Evolutionary conservation across 1,139 yeast species (phyloP).

Genomic region (Dujonia santamariae): DNA sequence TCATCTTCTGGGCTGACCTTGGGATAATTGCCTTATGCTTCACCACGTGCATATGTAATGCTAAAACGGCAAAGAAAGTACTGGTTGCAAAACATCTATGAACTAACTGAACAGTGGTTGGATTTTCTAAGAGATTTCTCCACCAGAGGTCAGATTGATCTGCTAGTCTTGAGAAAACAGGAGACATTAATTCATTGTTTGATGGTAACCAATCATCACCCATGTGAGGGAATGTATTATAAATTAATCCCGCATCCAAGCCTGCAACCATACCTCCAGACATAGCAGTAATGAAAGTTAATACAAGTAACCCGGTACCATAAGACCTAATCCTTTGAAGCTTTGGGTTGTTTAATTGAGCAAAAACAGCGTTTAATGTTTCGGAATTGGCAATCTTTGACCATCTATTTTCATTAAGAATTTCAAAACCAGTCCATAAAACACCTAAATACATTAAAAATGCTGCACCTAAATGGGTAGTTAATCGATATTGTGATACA

Average conservation of each 20-base stretch:
- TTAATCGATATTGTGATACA: conserved; percentile 90
- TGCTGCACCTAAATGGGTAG: conserved; percentile 94
- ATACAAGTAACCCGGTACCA: conserved; percentile 54
- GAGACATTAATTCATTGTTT: conserved; percentile 68
- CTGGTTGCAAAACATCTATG: conserved; percentile 85
- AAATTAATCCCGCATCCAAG: conserved; percentile 93
- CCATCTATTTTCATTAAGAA: conserved; percentile 74
- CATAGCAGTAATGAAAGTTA: conserved; percentile 88
- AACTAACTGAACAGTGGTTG: conserved; percentile 89
- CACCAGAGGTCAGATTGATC: conserved; percentile 78
- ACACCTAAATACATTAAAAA: conserved; percentile 84
- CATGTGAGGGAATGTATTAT: conserved; percentile 96
- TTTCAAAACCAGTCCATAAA: conserved; percentile 84
- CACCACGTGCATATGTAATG: conserved; percentile 59
- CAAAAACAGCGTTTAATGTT: conserved; percentile 50
- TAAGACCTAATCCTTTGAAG: conserved; percentile 54
- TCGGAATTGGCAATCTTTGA: conserved; percentile 28
- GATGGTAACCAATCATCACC: conserved; percentile 79
- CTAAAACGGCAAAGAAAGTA: conserved; percentile 71
- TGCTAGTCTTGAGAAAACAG: conserved; percentile 62
- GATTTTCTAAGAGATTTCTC: conserved; percentile 94
- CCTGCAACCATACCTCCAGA: conserved; percentile 99
- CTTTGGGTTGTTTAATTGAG: conserved; percentile 49
- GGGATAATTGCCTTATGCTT: conserved; percentile 64
- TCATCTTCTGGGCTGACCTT: conserved; percentile 42